These are phyloP conservation scores for Skeletonema grethae DNA, from an alignment of 108 stramenopile species.

Conservation along the genomic window DNA sequence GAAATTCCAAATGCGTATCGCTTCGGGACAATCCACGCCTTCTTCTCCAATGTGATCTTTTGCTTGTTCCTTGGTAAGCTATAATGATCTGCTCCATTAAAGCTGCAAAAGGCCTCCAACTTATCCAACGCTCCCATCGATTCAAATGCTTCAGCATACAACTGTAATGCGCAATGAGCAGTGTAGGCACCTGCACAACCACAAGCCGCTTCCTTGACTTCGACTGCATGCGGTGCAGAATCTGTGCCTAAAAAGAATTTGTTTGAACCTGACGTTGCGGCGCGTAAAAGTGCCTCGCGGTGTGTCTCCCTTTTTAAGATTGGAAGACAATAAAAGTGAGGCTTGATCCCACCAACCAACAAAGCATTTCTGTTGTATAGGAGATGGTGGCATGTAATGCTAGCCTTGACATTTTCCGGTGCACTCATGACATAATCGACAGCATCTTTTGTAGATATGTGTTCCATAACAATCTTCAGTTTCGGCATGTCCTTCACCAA, in stretches of 20 bases:
- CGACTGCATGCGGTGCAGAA: conserved; percentile 92
- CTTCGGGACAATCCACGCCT: conserved; percentile 83
- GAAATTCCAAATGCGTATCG: conserved; percentile 78
- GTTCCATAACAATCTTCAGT: conserved; percentile 98
- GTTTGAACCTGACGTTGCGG: conserved; percentile 86
- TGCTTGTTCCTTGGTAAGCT: conserved; percentile 73
- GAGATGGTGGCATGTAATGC: conserved; percentile 97
- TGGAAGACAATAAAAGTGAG: conserved; percentile 98
- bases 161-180: conserved; percentile 92
- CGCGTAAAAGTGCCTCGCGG: conserved; percentile 88
- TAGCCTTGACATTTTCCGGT: conserved; percentile 90
- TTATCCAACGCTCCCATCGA: conserved; percentile 82
- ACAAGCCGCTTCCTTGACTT: conserved; percentile 84
- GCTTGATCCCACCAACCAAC: conserved; percentile 92
- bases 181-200: conserved; percentile 98
- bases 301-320: conserved; percentile 97
- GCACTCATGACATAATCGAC: conserved; percentile 87
- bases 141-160: conserved; percentile 97
- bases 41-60: conserved; percentile 76
- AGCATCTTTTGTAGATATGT: conserved; percentile 90
- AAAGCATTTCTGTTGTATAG: conserved; percentile 97
- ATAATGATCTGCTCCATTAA: conserved; percentile 94
- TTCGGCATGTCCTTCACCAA: conserved; percentile 82
- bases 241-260: conserved; percentile 99
- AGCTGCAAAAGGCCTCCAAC: conserved; percentile 89